These are phyloP conservation scores for Halophytophthora batemanensis DNA, from an alignment of 352 stramenopile genomes.

Conservation along the genomic window DNA sequence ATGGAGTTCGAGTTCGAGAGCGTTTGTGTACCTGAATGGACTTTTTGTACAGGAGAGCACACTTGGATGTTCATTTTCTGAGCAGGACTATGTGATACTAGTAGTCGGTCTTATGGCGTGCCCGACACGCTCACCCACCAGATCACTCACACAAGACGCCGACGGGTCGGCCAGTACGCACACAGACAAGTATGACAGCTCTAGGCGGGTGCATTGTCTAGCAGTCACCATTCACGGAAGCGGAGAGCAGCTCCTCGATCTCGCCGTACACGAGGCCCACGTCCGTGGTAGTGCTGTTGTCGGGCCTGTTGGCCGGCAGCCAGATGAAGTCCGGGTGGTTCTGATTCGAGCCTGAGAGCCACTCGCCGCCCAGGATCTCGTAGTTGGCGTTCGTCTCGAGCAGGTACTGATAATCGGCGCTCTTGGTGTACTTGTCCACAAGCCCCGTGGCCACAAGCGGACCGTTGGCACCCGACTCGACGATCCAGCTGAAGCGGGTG, in stretches of 20 bases:
- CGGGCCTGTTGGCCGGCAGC: conserved; percentile 46
- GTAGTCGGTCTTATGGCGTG: no score
- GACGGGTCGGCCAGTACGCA: no score
- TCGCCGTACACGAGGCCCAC: conserved; percentile 50
- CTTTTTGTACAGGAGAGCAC: no score
- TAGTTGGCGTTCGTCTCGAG: conserved; percentile 61
- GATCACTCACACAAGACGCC: no score
- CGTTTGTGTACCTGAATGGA: no score
- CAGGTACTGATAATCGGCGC: conserved; percentile 66
- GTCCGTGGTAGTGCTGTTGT: conserved; percentile 30
- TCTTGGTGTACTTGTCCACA: conserved; percentile 48
- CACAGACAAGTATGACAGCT: no score
- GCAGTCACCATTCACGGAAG: conserved; percentile 28
- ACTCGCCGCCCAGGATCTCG: conserved; percentile 71
- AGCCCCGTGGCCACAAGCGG: conserved; percentile 42
- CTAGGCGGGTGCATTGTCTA: conserved; percentile 4
- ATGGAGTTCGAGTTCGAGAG: no score
- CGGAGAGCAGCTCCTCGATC: conserved; percentile 39
- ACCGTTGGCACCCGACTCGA: conserved; percentile 49
- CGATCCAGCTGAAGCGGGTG: conserved; percentile 58
- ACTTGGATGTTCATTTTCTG: no score
- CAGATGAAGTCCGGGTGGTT: conserved; percentile 74
- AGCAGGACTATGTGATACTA: no score
- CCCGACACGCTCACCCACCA: no score
- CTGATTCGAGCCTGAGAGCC: conserved; percentile 44